phyloP scores from a whole-genome alignment of 2,329 filamentous ascomycete species.

The Nemania sp. region DNA sequence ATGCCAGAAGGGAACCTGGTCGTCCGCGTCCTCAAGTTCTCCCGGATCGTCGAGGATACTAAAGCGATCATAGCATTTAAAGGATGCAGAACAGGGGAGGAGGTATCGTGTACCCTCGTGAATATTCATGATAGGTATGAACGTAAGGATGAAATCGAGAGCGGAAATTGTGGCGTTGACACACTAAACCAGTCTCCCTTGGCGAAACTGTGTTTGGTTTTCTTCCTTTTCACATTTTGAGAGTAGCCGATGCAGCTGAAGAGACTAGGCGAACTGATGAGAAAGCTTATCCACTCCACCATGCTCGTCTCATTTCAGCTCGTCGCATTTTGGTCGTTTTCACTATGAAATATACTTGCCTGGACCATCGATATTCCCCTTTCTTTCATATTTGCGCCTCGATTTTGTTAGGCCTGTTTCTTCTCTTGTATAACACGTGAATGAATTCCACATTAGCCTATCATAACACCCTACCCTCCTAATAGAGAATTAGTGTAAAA shows the following conservation, averaged over 20 bases:
- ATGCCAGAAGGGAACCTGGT: conserved; percentile 17
- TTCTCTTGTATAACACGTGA: too few relatives aligned
- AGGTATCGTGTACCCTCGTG: conserved; percentile 3
- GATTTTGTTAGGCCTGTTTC: too few relatives aligned
- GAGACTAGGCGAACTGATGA: neutral
- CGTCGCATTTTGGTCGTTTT: neutral
- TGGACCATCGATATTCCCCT: too few relatives aligned
- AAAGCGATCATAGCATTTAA: conserved; percentile 24
- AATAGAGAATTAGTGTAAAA: too few relatives aligned
- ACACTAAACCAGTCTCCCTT: neutral
- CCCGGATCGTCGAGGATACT: conserved; percentile 20
- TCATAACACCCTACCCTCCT: neutral
- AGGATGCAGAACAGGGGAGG: conserved; percentile 26
- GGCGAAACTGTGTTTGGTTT: neutral
- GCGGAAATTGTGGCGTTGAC: neutral
- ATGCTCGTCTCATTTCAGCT: neutral
- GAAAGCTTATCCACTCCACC: neutral
- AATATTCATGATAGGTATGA: neutral
- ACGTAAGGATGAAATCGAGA: neutral
- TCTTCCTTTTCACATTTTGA: neutral
- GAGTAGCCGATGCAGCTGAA: neutral
- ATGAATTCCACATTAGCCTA: neutral
- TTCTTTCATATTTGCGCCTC: neutral
- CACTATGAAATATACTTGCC: too few relatives aligned
- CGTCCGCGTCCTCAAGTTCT: conserved; percentile 22